phyloP scores from a whole-genome alignment of 2,329 filamentous ascomycete genomes.

The Calonectria pteridis region DNA sequence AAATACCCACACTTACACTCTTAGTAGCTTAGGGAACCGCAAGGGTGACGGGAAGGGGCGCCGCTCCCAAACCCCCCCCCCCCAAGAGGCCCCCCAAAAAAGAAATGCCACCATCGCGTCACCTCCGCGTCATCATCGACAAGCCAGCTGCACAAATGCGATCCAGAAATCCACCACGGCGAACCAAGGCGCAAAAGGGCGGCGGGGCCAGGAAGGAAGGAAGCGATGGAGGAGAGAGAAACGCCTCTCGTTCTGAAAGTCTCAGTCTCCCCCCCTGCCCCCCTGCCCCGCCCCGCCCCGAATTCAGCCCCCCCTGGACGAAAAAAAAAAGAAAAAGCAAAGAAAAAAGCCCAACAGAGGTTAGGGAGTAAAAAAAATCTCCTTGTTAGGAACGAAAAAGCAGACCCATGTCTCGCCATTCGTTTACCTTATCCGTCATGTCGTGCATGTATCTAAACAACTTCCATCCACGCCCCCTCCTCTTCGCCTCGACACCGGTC shows the following conservation, averaged over 20 bases:
- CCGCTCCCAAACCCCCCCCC: no score
- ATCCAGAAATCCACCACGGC: no score
- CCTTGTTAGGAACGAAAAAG: no score
- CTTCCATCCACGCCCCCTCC: neutral
- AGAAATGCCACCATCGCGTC: neutral
- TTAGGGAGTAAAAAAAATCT: neutral
- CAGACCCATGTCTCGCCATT: neutral
- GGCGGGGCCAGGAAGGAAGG: neutral
- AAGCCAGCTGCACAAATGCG: neutral
- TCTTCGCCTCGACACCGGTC: neutral
- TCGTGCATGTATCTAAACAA: neutral
- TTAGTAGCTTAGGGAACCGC: neutral
- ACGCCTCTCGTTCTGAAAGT: neutral
- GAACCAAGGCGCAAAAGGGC: neutral
- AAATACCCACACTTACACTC: neutral
- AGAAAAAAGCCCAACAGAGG: neutral
- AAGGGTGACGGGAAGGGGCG: neutral
- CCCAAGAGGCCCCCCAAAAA: neutral
- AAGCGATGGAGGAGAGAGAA: neutral
- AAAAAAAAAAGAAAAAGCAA: neutral
- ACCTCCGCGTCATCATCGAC: neutral
- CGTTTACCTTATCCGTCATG: slow-evolving; percentile 1
- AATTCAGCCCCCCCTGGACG: neutral
- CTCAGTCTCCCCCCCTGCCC: neutral
- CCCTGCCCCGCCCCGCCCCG: neutral